Evolutionary conservation across 371 early-diverging fungal genomes (phyloP).

Genomic region (Mortierella sp.): DNA sequence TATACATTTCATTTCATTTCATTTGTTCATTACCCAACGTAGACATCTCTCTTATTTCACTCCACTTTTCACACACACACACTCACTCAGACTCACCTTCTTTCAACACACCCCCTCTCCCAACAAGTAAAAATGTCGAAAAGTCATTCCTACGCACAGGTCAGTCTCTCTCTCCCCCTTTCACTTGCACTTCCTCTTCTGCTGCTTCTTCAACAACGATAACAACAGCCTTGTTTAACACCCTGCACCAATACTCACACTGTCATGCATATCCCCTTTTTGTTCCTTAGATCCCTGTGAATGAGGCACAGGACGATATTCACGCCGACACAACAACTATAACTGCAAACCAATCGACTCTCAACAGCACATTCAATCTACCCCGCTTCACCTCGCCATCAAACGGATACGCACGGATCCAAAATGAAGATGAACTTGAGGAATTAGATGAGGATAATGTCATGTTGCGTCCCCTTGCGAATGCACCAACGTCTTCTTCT

Average conservation of each 20-base stretch:
- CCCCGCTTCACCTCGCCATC: constrained; percentile 16
- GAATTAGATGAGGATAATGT: constrained; percentile 21
- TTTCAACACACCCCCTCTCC: too few species aligned
- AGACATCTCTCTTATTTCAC: neutral
- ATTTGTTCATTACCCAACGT: too few species aligned
- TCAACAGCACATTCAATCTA: neutral
- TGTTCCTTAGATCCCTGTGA: constrained; percentile 25
- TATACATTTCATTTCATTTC: too few species aligned
- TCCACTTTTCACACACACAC: neutral
- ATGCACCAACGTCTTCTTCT: neutral
- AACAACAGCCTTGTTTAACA: neutral
- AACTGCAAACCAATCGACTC: neutral
- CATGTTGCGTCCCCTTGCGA: constrained; percentile 9
- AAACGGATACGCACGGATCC: constrained; percentile 16
- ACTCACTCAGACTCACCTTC: neutral
- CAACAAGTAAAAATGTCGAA: constrained; percentile 12
- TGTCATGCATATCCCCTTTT: neutral
- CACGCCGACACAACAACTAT: neutral
- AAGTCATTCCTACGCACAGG: constrained; percentile 32
- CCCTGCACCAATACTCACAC: neutral
- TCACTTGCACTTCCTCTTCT: too few species aligned
- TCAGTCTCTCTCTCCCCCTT: neutral
- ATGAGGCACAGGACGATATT: constrained; percentile 23
- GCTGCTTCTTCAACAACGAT: neutral
- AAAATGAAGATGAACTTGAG: constrained; percentile 16